Conservation (phyloP, 345 rosid species). For the Salix suchowensis region DNA sequence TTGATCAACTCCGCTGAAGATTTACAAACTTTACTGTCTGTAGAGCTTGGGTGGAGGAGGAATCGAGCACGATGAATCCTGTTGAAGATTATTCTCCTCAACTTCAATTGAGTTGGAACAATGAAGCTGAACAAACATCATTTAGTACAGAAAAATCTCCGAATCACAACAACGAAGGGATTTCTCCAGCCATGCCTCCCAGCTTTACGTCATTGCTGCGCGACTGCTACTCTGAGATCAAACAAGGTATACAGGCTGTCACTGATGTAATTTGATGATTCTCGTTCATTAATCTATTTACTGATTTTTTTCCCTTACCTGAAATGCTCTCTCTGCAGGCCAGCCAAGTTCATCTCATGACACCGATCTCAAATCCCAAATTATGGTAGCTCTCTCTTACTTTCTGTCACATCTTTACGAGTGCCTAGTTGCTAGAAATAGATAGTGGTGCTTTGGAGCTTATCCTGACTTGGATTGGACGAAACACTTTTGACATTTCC, state of each 20-base stretch:
- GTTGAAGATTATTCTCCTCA: constrained; percentile 27
- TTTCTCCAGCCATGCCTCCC: constrained; percentile 51
- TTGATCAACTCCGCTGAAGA: constrained; percentile 1
- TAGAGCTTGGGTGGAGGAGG: constrained; percentile 40
- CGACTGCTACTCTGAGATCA: constrained; percentile 45
- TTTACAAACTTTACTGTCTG: constrained; percentile 10
- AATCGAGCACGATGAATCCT: constrained; percentile 22
- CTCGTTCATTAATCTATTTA: constrained; percentile 6
- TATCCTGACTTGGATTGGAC: background rate
- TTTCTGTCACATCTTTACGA: background rate
- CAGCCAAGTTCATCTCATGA: constrained; percentile 32
- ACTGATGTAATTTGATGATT: constrained; percentile 2
- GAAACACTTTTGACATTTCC: constrained; percentile 3
- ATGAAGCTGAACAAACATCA: constrained; percentile 38
- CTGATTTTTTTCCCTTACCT: constrained; percentile 12
- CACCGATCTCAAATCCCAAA: constrained; percentile 57
- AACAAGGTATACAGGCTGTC: constrained; percentile 41
- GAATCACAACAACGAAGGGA: constrained; percentile 22
- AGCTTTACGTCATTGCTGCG: constrained; percentile 71
- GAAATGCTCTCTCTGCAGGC: constrained; percentile 32
- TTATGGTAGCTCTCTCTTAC: constrained; percentile 46
- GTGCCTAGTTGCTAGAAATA: background rate
- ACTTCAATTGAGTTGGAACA: constrained; percentile 28
- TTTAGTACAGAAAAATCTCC: constrained; percentile 21
- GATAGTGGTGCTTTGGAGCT: background rate